A percentile compares a stretch with the other conserved stretches of the same genome.
phyloP scores from a whole-genome alignment of 805 yeast genomes.

The Candida parachauliodes region DNA sequence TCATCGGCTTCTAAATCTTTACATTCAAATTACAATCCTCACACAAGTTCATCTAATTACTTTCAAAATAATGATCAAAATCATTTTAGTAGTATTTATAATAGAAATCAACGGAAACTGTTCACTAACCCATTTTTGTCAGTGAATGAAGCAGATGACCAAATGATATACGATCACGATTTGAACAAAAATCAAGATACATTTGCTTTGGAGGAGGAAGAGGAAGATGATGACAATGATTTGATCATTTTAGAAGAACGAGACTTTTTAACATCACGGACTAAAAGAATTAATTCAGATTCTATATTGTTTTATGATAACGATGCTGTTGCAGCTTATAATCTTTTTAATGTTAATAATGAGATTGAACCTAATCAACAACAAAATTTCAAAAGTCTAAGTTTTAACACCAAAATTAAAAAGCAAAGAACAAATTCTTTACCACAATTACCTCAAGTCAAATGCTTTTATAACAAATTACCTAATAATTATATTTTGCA shows the following conservation, averaged over 20 bases:
- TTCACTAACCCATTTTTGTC: slow-evolving; percentile 10
- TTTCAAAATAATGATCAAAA: not conserved
- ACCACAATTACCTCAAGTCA: slow-evolving; percentile 44
- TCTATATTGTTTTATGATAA: slow-evolving; percentile 31
- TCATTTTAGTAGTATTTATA: not conserved
- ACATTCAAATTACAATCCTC: not conserved
- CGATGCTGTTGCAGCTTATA: slow-evolving; percentile 41
- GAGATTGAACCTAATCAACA: not conserved
- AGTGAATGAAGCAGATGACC: slow-evolving; percentile 8
- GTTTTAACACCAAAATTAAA: slow-evolving; percentile 14
- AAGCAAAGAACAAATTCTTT: slow-evolving; percentile 41
- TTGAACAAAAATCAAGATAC: not conserved
- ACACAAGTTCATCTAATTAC: not conserved
- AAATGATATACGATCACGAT: not conserved
- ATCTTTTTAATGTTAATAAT: slow-evolving; percentile 41
- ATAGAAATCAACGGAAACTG: not conserved
- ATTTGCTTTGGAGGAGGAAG: slow-evolving; percentile 7
- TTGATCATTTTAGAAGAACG: slow-evolving; percentile 36
- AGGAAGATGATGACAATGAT: slow-evolving; percentile 29
- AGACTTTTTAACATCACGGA: slow-evolving; percentile 13
- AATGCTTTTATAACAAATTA: slow-evolving; percentile 37
- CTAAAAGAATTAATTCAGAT: slow-evolving; percentile 32
- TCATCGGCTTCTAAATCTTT: not conserved
- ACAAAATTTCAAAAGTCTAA: not conserved
- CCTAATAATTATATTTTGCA: slow-evolving; percentile 34